These are phyloP conservation scores for Alternaria ethzedia DNA, from an alignment of 2,329 filamentous ascomycete species.

Conservation along the genomic window DNA sequence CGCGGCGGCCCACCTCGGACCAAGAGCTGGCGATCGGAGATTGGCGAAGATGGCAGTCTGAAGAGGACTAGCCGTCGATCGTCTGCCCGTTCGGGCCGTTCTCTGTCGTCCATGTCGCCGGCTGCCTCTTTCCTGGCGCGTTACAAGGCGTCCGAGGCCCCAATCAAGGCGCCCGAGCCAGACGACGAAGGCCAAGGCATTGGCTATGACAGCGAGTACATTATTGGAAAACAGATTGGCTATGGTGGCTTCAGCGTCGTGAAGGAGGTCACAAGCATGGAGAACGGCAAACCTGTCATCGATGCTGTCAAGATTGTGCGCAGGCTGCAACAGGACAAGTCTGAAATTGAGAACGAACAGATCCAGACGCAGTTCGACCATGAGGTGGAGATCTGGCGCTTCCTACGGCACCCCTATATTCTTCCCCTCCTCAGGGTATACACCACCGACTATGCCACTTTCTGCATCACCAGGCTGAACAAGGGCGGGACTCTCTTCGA, in stretches of 20 bases:
- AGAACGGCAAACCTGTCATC: constrained; percentile 59
- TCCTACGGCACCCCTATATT: constrained; percentile 67
- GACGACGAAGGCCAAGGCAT: constrained; percentile 73
- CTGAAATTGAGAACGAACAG: constrained; percentile 68
- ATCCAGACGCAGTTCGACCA: constrained; percentile 72
- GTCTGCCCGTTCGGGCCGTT: constrained; percentile 58
- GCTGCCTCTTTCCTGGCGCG: constrained; percentile 65
- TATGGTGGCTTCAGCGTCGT: constrained; percentile 71
- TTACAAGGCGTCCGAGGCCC: constrained; percentile 50
- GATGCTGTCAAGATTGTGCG: constrained; percentile 72
- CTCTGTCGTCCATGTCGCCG: constrained; percentile 60
- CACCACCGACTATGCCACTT: constrained; percentile 71
- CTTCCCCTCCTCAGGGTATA: constrained; percentile 68
- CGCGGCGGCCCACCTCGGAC: constrained; percentile 37
- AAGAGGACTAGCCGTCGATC: constrained; percentile 46
- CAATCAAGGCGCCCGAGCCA: constrained; percentile 57
- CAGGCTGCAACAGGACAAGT: constrained; percentile 62
- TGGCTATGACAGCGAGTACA: constrained; percentile 65
- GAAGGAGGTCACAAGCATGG: constrained; percentile 70
- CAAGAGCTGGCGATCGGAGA: constrained; percentile 41
- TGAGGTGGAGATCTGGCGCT: constrained; percentile 72
- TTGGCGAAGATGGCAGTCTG: constrained; percentile 43
- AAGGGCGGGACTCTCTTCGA: constrained; percentile 70
- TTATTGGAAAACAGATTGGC: constrained; percentile 70
- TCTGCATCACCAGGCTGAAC: constrained; percentile 70